These are phyloP conservation scores for Axilococcus clingmanii DNA, from an alignment of 139 green algal genomes.

Conservation along the genomic window DNA sequence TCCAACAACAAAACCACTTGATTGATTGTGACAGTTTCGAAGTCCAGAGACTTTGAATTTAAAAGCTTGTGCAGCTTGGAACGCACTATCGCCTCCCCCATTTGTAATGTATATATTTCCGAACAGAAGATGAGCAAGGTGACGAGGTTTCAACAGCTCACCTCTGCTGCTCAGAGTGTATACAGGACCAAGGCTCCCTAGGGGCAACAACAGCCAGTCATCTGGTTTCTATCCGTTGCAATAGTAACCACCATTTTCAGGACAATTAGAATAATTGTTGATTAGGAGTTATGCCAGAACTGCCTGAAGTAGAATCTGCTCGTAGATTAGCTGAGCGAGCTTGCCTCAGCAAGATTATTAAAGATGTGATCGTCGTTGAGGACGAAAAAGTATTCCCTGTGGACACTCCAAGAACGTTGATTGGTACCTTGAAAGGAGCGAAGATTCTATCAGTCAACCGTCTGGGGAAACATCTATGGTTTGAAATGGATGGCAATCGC, in stretches of 20 bases:
- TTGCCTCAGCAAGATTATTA: conserved; percentile 29
- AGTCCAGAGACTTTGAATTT: too few species aligned
- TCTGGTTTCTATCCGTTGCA: too few species aligned
- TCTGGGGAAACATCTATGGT: conserved; percentile 75
- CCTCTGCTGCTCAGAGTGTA: background rate
- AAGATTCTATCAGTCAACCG: conserved; percentile 26
- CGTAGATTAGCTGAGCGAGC: conserved; percentile 28
- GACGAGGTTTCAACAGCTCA: too few species aligned
- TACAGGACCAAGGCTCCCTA: too few species aligned
- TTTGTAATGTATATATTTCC: too few species aligned
- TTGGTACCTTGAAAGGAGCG: conserved; percentile 27
- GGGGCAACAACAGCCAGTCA: too few species aligned
- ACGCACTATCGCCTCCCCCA: too few species aligned
- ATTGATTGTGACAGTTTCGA: too few species aligned
- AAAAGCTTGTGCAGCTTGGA: too few species aligned
- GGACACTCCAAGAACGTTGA: conserved; percentile 24
- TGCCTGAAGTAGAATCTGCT: conserved; percentile 69
- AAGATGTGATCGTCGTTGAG: conserved; percentile 19
- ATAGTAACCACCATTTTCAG: too few species aligned
- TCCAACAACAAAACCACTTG: too few species aligned
- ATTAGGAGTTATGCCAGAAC: conserved; percentile 61
- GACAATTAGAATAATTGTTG: background rate
- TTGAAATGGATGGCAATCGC: conserved; percentile 38
- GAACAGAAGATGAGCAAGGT: too few species aligned
- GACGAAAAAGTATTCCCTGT: conserved; percentile 51